A percentile compares a stretch with the other conserved stretches of the same genome.
phyloP scores from a whole-genome alignment of 2,329 filamentous ascomycete genomes.

The Xylariales sp. region DNA sequence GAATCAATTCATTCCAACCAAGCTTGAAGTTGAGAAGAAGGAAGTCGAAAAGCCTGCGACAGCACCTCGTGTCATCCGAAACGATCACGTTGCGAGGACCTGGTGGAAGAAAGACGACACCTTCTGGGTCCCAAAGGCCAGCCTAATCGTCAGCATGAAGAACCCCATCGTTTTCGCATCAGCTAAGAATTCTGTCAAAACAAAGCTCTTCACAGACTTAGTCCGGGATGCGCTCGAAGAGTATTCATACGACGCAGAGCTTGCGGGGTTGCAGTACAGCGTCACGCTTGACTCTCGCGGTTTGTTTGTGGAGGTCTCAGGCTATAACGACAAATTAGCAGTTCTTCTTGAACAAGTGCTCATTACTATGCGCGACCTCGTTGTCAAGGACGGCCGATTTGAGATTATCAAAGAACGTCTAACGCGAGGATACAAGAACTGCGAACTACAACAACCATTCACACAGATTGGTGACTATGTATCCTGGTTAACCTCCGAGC shows the following conservation, averaged over 20 bases:
- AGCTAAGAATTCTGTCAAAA: conserved; percentile 81
- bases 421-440: conserved; percentile 82
- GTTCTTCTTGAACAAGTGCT: conserved; percentile 92
- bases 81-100: conserved; percentile 81
- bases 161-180: conserved; percentile 84
- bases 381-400: conserved; percentile 88
- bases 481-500: conserved; percentile 81
- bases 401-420: conserved; percentile 90
- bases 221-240: conserved; percentile 90
- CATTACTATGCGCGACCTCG: conserved; percentile 82
- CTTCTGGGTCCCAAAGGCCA: conserved; percentile 97
- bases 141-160: conserved; percentile 81
- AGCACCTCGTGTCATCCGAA: conserved; percentile 83
- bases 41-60: conserved; percentile 80
- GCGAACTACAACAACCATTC: conserved; percentile 88
- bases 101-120: conserved; percentile 99
- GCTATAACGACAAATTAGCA: conserved; percentile 96
- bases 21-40: conserved; percentile 94
- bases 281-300: conserved; percentile 79
- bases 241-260: conserved; percentile 95
- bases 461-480: conserved; percentile 87
- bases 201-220: conserved; percentile 83
- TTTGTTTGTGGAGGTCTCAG: conserved; percentile 81
- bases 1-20: conserved; percentile 95
- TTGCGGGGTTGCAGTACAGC: conserved; percentile 87